Percentiles rank a stretch among this genome's conserved stretches.
phyloP scores from a whole-genome alignment of 2,329 filamentous ascomycete genomes.

The Cladosporium sp. region DNA sequence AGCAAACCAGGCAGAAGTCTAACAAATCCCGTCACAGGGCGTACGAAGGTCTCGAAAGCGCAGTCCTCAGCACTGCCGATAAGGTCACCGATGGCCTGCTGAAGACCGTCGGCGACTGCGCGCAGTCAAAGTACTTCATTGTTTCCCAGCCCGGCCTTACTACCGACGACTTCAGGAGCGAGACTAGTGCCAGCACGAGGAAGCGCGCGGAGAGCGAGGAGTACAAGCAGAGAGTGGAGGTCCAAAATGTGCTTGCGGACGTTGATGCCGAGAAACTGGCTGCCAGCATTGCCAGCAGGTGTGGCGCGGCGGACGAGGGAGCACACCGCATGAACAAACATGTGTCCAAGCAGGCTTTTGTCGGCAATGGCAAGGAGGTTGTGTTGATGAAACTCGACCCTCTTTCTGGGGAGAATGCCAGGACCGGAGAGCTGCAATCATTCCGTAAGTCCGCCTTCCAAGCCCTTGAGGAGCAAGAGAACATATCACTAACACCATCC shows the following conservation, averaged over 20 bases:
- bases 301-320: constrained; percentile 24
- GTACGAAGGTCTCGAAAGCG: constrained; percentile 17
- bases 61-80: constrained; percentile 24
- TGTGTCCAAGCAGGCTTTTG: not conserved
- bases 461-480: not conserved
- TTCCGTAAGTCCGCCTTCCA: constrained; percentile 2
- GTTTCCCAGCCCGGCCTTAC: constrained; percentile 72
- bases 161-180: constrained; percentile 56
- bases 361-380: not conserved
- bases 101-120: constrained; percentile 40
- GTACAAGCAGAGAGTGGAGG: constrained; percentile 30
- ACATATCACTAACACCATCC: too few relatives aligned
- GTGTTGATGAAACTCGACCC: not conserved
- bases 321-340: not conserved
- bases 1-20: constrained; percentile 1
- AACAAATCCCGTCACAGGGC: not conserved
- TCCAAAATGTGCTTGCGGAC: constrained; percentile 50
- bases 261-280: constrained; percentile 42
- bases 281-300: constrained; percentile 41
- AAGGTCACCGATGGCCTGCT: constrained; percentile 26
- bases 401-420: not conserved
- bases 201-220: not conserved
- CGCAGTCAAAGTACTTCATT: constrained; percentile 59
- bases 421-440: not conserved
- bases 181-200: not conserved